A percentile compares a stretch with the other conserved stretches of the same genome.
Conservation (phyloP, 2,329 filamentous ascomycete species). For the Periglandula ipomoeae region DNA sequence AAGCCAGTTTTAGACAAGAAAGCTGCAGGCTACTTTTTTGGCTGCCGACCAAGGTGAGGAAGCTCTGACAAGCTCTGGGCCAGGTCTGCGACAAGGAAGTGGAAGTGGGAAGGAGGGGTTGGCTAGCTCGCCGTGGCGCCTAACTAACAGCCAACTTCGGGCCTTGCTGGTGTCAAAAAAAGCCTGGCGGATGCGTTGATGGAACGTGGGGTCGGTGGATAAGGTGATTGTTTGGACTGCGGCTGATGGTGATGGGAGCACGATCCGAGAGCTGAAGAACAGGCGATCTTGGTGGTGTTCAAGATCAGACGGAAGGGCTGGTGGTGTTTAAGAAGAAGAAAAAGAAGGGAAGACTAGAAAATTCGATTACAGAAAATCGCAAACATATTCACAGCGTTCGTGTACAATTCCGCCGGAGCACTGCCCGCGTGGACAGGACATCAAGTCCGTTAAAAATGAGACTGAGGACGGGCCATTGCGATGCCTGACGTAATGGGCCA, state of each 20-base stretch:
- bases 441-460: too few relatives aligned
- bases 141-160: not conserved
- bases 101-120: constrained; percentile 2
- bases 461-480: not conserved
- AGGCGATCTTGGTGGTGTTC: too few relatives aligned
- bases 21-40: not conserved
- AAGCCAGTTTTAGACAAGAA: not conserved
- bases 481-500: not conserved
- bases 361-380: too few relatives aligned
- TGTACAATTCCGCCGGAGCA: too few relatives aligned
- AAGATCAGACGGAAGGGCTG: too few relatives aligned
- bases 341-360: too few relatives aligned
- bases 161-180: not conserved
- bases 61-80: not conserved
- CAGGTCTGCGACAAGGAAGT: constrained; percentile 1
- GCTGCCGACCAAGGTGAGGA: not conserved
- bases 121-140: not conserved
- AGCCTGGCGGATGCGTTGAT: not conserved
- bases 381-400: too few relatives aligned
- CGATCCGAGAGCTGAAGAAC: too few relatives aligned
- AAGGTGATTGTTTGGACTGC: not conserved
- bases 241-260: not conserved
- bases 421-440: too few relatives aligned
- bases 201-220: not conserved
- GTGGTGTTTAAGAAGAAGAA: too few relatives aligned